Evolutionary conservation across 2,329 filamentous ascomycete genomes (phyloP).

Genomic region (Neophaeococcomyces aloes): DNA sequence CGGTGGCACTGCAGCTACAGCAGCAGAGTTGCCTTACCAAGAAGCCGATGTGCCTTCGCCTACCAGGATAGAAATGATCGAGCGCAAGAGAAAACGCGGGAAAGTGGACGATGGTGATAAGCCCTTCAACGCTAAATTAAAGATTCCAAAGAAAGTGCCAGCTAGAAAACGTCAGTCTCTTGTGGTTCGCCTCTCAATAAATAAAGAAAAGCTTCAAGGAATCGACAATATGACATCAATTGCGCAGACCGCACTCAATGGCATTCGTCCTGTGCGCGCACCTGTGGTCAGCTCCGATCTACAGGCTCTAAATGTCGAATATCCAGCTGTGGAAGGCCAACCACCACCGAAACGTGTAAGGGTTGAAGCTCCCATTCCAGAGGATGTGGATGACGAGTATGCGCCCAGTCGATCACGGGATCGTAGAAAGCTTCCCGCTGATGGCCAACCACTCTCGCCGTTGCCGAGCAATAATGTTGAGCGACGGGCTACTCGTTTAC

Average conservation of each 20-base stretch:
- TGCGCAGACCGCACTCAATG: conserved; percentile 15
- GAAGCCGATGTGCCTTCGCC: conserved; percentile 7
- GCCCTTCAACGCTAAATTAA: conserved; percentile 13
- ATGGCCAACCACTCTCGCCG: conserved; percentile 10
- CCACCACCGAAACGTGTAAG: conserved; percentile 16
- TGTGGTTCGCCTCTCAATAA: conserved; percentile 21
- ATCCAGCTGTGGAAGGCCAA: conserved; percentile 22
- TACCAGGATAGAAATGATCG: conserved; percentile 18
- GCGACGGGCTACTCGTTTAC: conserved; percentile 16
- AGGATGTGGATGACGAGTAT: conserved; percentile 23
- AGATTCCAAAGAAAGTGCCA: conserved; percentile 6
- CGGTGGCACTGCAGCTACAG: too few species aligned
- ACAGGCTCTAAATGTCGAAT: conserved; percentile 22
- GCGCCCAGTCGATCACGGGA: conserved; percentile 17
- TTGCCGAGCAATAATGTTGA: conserved; percentile 13
- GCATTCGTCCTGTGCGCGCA: conserved; percentile 10
- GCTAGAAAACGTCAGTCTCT: conserved; percentile 18
- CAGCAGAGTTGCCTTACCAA: conserved; percentile 8
- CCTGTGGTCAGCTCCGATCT: conserved; percentile 21
- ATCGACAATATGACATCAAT: conserved; percentile 12
- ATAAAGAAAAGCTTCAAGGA: conserved; percentile 17
- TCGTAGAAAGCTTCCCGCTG: conserved; percentile 14
- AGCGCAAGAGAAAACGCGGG: conserved; percentile 22
- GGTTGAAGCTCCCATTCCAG: conserved; percentile 10
- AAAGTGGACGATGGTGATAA: conserved; percentile 20